Percentiles rank a stretch among this genome's conserved stretches.
Conservation (phyloP, 352 stramenopile genomes). For the Phytophthora citricola region DNA sequence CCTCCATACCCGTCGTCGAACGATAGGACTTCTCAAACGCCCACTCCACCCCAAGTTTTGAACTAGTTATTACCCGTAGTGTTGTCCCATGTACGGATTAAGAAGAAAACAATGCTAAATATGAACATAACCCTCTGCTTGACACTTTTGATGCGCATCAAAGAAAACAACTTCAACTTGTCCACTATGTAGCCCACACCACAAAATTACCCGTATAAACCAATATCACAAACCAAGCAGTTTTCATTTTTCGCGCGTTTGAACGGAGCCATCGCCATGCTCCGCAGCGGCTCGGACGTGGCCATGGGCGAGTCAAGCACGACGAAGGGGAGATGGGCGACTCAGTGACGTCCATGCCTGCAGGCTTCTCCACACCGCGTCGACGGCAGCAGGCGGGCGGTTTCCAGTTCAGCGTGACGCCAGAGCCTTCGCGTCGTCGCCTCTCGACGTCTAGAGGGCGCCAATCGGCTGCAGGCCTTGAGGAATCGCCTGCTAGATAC, state of each 20-base stretch:
- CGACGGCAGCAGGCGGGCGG: slow-evolving; percentile 35
- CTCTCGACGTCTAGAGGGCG: slow-evolving; percentile 41
- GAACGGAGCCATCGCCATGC: slow-evolving; percentile 27
- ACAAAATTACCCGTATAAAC: not conserved
- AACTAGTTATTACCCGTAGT: slow-evolving; percentile 9
- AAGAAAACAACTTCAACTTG: slow-evolving; percentile 21
- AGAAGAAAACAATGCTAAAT: slow-evolving; percentile 15
- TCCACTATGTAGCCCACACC: slow-evolving; percentile 20
- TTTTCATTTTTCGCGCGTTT: slow-evolving; percentile 23
- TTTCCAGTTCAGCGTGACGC: slow-evolving; percentile 72
- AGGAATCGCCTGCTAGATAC: slow-evolving; percentile 69
- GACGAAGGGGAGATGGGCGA: slow-evolving; percentile 29
- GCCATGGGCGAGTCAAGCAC: slow-evolving; percentile 38
- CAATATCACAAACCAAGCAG: slow-evolving; percentile 9
- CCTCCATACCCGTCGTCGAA: slow-evolving; percentile 14
- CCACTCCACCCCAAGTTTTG: slow-evolving; percentile 25
- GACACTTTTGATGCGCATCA: too few species aligned
- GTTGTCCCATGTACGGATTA: slow-evolving; percentile 16
- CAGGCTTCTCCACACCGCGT: slow-evolving; percentile 38
- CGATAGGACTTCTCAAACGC: slow-evolving; percentile 21
- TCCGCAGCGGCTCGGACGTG: slow-evolving; percentile 32
- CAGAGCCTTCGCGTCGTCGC: slow-evolving; percentile 41
- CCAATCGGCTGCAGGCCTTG: slow-evolving; percentile 32
- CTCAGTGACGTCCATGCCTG: slow-evolving; percentile 4
- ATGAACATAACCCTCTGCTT: slow-evolving; percentile 5